Evolutionary conservation across 805 yeast genomes (phyloP), one percentile per base, ranked within the genome.

Genomic region (Tetrapisispora phaffii): DNA sequence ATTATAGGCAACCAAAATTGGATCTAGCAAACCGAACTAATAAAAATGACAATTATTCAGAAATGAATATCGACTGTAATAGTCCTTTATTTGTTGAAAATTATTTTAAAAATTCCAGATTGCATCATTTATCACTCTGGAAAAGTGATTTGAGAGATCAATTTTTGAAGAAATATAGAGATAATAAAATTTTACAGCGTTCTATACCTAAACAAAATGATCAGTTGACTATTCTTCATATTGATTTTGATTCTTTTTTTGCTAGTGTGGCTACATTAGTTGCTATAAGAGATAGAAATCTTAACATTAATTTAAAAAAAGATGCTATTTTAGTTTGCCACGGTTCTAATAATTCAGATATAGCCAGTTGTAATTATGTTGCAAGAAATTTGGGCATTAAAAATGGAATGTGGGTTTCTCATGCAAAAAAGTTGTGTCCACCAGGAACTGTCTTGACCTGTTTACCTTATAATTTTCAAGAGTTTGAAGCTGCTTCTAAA

Each of bases 221-320:
- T 17, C 23, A 16, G 4, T 39, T 51, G 17, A 53, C 73, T 1
- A 75, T 89, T 9, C 59, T 89, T 44, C 97, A 90, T 60, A 72
- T 90, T 29, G 98, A 90, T 60, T 90, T 88, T 62, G 98, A 90
- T 61, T 87, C 95, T 51, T 90, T 93, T 56, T 90, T 90, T 65
- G 97, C 89, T 2, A 74, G 94, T 0, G 96, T 83, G 0, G 84
- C 96, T 0, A 75, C 85, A 2, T 64, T 79, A 44, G 69, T 65
- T 15, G 67, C 70, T 35, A 81, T 83, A 0, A 70, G 77, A 2
- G 57, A 81, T 7, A 42, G 26, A 26, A 16, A 17, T 9, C 2
- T 38, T n/a, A 13, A 38, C 4, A 19, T 41, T 6, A 76, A 76
- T 47, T 48, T 63, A 53, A 31, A 71, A 37, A 47, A 67, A 53